phyloP scores from a whole-genome alignment of 352 stramenopile species.

The Pythium folliculosum region DNA sequence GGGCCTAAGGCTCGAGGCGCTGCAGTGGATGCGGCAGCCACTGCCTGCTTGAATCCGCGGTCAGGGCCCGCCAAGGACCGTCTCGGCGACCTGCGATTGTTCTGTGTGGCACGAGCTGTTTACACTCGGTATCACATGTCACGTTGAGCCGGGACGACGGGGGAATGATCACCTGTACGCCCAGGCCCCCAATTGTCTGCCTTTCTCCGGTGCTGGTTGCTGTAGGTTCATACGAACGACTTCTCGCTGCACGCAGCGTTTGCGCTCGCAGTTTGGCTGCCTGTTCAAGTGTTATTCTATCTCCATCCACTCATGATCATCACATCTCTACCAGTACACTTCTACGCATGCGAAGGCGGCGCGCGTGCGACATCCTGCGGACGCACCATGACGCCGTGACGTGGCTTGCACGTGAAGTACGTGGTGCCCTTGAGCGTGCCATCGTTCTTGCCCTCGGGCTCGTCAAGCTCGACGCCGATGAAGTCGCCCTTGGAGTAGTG shows the following conservation, averaged over 20 bases:
- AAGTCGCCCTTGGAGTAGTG: constrained; percentile 79
- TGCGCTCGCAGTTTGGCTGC: not conserved
- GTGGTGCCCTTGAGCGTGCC: constrained; percentile 62
- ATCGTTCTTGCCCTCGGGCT: constrained; percentile 72
- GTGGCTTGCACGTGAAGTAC: constrained; percentile 63
- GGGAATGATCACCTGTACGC: no score
- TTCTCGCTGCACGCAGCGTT: not conserved
- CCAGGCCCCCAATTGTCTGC: not conserved
- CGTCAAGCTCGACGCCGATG: constrained; percentile 57
- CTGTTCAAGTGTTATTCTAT: not conserved
- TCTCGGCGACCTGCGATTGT: not conserved
- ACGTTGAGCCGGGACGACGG: not conserved
- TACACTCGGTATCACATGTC: not conserved
- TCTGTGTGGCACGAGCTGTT: not conserved
- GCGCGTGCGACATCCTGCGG: constrained; percentile 13
- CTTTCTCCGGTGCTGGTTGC: not conserved
- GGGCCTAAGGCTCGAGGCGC: no score
- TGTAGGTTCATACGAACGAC: no score
- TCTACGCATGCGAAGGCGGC: not conserved
- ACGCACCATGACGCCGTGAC: constrained; percentile 73
- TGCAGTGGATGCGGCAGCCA: not conserved
- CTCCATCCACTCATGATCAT: not conserved
- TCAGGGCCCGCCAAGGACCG: not conserved
- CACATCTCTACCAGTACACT: not conserved
- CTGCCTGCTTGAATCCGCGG: not conserved